A percentile compares a stretch with the other conserved stretches of the same genome.
These are phyloP conservation scores for Vicia faba DNA, from an alignment of 306 rosid genomes.

Conservation along the genomic window DNA sequence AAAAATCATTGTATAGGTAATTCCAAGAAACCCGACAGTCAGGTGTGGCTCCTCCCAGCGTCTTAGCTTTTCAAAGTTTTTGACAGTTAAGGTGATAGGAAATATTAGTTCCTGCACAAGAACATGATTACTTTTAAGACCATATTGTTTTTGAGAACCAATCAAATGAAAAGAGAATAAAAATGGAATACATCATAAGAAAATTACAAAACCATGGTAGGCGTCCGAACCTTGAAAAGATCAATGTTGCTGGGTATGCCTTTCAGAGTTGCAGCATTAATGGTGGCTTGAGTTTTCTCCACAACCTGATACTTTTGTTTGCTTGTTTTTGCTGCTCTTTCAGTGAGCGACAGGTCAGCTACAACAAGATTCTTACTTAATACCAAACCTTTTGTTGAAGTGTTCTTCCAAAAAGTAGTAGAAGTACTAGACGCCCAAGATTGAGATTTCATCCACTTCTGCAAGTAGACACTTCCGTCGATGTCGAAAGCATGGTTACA, in stretches of 20 bases:
- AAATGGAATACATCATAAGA: constrained; percentile 26
- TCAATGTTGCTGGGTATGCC: constrained; percentile 98
- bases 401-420: constrained; percentile 75
- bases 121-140: constrained; percentile 29
- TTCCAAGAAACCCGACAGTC: constrained; percentile 76
- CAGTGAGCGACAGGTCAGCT: constrained; percentile 68
- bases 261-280: constrained; percentile 87
- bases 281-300: constrained; percentile 92
- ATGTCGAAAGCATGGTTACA: constrained; percentile 70
- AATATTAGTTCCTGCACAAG: constrained; percentile 78
- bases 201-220: constrained; percentile 35
- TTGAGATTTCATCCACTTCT: constrained; percentile 84
- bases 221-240: constrained; percentile 77
- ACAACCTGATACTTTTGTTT: constrained; percentile 56
- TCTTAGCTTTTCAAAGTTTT: constrained; percentile 74
- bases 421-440: constrained; percentile 78
- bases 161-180: constrained; percentile 24
- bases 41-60: constrained; percentile 88
- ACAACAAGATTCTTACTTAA: constrained; percentile 86
- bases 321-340: constrained; percentile 75
- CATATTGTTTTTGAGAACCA: constrained; percentile 4
- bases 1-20: constrained; percentile 65
- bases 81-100: constrained; percentile 61
- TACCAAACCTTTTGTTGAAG: constrained; percentile 66
- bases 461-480: constrained; percentile 92